Evolutionary conservation across 345 rosid genomes (phyloP), one percentile per base, ranked within the genome.

Genomic region (Mallotus nudiflorus): DNA sequence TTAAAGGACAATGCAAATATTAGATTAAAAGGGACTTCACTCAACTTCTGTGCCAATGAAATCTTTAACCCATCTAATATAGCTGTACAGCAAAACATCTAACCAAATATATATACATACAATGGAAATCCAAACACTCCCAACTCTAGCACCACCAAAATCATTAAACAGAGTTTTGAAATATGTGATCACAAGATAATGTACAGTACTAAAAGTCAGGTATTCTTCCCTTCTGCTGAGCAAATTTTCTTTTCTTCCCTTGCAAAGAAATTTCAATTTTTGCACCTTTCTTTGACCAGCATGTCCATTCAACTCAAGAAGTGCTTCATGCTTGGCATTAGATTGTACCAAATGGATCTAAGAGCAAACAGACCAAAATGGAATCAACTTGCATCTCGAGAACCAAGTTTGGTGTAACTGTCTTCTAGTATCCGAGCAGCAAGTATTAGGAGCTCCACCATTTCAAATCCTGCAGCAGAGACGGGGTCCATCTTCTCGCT

Each of bases 391-490:
- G 53, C 53, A 33, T 70, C 77, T 67, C 52, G 27, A 28, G 62
- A 62, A 59, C 51, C 69, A n/a, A n/a, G 39, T 51, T 16, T 54
- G 33, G 67, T 74, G 37, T 53, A 55, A 20, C 53, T 67, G 39
- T 80, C 86, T 79, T 84, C 86, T 77, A 92, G 65, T 61, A 80
- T 49, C 73, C 85, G 86, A 66, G 97, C 89, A 50, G 98, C 88
- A 67, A 92, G 86, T 62, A 91, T 85, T 45, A 96, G 79, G 35
- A 96, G 95, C 76, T 96, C 96, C 81, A 96, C 95, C 98, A 96
- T 92, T 86, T 96, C 99, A 69, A 88, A 83, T 53, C 98, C 99
- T 14, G 97, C 96, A 65, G 93, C 97, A 68, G 91, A 83, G 74
- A 96, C 90, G 48, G 84, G 63, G 78, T 92, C 97, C 18, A 85